phyloP scores from a whole-genome alignment of 1,139 yeast species.

The Yamadazyma dushanensis region DNA sequence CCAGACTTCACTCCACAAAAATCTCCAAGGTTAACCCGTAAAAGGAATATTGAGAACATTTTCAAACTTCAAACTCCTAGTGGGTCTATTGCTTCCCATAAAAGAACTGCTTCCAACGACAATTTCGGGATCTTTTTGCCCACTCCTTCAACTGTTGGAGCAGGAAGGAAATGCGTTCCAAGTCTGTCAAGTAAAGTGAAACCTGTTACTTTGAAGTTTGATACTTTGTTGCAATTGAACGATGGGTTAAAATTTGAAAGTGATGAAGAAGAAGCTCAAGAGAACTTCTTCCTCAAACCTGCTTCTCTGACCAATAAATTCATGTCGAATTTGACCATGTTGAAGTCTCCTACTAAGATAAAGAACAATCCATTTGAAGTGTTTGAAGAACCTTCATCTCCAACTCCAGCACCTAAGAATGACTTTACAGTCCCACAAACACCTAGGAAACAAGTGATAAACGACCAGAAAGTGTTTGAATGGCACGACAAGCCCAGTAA shows the following conservation, averaged over 20 bases:
- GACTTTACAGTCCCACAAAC: conserved; percentile 21
- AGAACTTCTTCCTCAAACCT: conserved; percentile 12
- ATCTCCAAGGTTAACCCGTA: conserved; percentile 21
- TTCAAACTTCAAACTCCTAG: conserved; percentile 12
- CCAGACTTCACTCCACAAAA: conserved; percentile 42
- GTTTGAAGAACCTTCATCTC: conserved; percentile 5
- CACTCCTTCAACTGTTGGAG: conserved; percentile 43
- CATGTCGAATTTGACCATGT: conserved; percentile 8
- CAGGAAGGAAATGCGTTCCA: conserved; percentile 27
- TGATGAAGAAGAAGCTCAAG: conserved; percentile 20
- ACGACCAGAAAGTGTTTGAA: conserved; percentile 31
- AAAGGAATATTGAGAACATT: conserved; percentile 18
- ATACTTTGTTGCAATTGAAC: conserved; percentile 21
- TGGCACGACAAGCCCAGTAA: conserved; percentile 40
- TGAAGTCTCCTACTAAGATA: conserved; percentile 14
- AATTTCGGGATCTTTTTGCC: conserved; percentile 37
- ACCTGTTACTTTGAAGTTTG: conserved; percentile 18
- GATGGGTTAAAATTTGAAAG: conserved; percentile 19
- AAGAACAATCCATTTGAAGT: conserved; percentile 8
- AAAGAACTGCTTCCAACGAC: not conserved
- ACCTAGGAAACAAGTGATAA: conserved; percentile 37
- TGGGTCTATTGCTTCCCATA: conserved; percentile 2
- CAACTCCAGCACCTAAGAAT: conserved; percentile 9
- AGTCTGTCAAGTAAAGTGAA: conserved; percentile 6
- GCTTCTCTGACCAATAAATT: conserved; percentile 7